phyloP scores from a whole-genome alignment of 2,329 filamentous ascomycete genomes.

The Parascedosporium putredinis region DNA sequence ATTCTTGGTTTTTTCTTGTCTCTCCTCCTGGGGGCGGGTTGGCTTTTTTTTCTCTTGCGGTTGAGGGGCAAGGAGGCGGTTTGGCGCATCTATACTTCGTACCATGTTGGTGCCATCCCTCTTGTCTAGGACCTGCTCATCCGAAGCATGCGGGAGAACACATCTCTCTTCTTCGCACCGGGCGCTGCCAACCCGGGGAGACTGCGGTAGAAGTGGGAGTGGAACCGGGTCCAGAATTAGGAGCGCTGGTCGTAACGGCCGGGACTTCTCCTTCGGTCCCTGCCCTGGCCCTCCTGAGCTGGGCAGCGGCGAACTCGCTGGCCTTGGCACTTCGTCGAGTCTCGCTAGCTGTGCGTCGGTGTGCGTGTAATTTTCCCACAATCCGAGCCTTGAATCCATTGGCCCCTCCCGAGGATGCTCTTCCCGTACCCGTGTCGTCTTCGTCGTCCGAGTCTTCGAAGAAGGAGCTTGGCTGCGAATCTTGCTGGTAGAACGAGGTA shows the following conservation, averaged over 20 bases:
- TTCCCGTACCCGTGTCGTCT: background rate
- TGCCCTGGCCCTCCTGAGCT: slow-evolving; percentile 11
- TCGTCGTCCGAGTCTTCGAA: slow-evolving; percentile 9
- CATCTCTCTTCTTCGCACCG: background rate
- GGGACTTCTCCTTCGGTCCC: slow-evolving; percentile 9
- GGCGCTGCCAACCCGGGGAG: background rate
- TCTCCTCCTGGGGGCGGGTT: no score
- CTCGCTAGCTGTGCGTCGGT: slow-evolving; percentile 11
- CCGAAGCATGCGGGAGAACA: slow-evolving; percentile 6
- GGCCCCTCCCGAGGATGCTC: background rate
- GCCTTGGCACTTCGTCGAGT: slow-evolving; percentile 10
- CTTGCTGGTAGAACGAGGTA: background rate
- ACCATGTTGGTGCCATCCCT: no score
- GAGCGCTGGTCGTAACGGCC: background rate
- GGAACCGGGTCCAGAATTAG: background rate
- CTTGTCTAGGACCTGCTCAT: background rate
- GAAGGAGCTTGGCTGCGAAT: slow-evolving; percentile 1
- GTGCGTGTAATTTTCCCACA: slow-evolving; percentile 6
- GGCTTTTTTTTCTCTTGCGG: no score
- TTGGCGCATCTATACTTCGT: no score
- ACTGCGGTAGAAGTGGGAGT: background rate
- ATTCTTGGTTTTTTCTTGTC: background rate
- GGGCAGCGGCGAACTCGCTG: slow-evolving; percentile 8
- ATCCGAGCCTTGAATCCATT: background rate
- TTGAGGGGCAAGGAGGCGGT: no score